Evolutionary conservation across 179 eudicot species (phyloP), one percentile per base, ranked within the genome.

Genomic region (Patellifolia procumbens): DNA sequence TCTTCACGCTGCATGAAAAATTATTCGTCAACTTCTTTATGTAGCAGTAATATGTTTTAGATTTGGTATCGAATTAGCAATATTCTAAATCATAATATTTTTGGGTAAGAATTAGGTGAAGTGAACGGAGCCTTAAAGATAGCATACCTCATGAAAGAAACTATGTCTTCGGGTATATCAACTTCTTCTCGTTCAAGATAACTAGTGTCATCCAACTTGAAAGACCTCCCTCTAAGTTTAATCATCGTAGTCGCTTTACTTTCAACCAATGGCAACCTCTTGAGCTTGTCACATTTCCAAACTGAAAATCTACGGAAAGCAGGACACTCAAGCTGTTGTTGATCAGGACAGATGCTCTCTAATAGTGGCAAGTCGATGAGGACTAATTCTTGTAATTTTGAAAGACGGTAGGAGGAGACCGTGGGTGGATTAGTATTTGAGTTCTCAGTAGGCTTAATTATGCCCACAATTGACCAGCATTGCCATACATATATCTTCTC

Each of bases 201-300:
- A 29, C 2, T 2, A 49, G 31, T 1, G n/a, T 13, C 71, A n/a
- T 49, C 73, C 58, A 48, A 48, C 37, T 1, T 46, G 55, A 60
- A 73, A 24, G 74, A 49, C 9, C 24, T 39, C 10, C 42, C 65
- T 59, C 68, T 34, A 3, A 59, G 29, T 1, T 26, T 58, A 4
- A 59, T 59, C 2, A 0, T 10, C 24, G 0, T 60, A 2, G 37
- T 32, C 7, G 9, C 0, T 53, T 19, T 20, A 32, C 2, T 10
- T 1, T 42, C 12, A 45, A 73, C 13, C 7, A 5, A 32, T 2
- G 68, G 76, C 37, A 73, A 45, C 56, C 13, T 61, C 11, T 10
- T 51, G 26, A 70, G 59, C 42, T 70, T 31, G 17, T 51, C 29
- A 70, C 74, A 70, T 2, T 70, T 13, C 77, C 77, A 74, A 19